phyloP scores from a whole-genome alignment of 2,329 filamentous ascomycete species.

The Xylariomycetidae sp. region DNA sequence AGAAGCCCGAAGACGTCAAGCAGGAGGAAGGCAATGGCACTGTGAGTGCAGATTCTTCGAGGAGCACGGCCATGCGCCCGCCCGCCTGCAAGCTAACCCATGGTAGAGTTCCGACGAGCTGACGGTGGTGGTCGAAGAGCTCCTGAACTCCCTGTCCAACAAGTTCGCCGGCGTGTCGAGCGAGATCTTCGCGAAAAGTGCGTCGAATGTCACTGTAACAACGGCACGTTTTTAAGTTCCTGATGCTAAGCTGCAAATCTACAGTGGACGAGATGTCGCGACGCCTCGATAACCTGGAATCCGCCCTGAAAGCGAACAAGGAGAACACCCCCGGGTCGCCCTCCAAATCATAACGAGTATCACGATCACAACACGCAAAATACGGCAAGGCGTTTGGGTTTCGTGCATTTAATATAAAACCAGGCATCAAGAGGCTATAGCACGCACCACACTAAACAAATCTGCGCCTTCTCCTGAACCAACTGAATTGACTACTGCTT shows the following conservation, averaged over 20 bases:
- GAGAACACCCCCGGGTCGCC: constrained; percentile 32
- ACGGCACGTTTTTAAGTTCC: not conserved
- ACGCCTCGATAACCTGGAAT: constrained; percentile 76
- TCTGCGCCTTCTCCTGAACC: constrained; percentile 8
- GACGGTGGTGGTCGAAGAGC: constrained; percentile 74
- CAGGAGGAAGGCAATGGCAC: constrained; percentile 13
- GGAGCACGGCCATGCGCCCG: too few species aligned
- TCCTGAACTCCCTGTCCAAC: constrained; percentile 75
- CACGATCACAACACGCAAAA: constrained; percentile 1
- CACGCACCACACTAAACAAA: constrained; percentile 1
- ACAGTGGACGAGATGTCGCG: constrained; percentile 92
- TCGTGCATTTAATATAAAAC: too few species aligned
- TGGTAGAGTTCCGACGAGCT: constrained; percentile 53
- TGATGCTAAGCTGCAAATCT: constrained; percentile 4
- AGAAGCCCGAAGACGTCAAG: constrained; percentile 16
- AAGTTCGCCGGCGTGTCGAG: constrained; percentile 82
- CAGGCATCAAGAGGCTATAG: too few species aligned
- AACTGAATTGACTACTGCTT: constrained; percentile 7
- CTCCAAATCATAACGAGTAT: constrained; percentile 28
- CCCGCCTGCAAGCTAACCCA: not conserved
- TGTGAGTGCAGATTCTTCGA: too few species aligned
- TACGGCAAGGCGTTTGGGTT: constrained; percentile 18
- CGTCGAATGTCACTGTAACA: too few species aligned
- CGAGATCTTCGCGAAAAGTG: constrained; percentile 86
- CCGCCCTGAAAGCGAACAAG: constrained; percentile 57